Evolutionary conservation across 495 filamentous ascomycete species (phyloP), one percentile per base, ranked within the genome.

Genomic region (Talaromyces trachyspermus): DNA sequence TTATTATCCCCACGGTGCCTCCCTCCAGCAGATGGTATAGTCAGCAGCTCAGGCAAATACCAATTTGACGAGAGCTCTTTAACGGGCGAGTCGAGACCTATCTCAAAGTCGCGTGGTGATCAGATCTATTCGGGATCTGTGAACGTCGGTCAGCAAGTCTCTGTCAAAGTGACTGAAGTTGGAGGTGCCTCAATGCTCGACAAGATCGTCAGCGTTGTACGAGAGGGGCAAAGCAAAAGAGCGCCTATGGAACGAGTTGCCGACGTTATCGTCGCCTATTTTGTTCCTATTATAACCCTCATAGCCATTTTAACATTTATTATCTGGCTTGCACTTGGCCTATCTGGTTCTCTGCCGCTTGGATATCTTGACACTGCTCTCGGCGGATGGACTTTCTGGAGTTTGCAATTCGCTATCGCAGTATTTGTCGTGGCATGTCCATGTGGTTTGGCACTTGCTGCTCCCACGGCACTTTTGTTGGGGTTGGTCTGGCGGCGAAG

Each of bases 341-440:
- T 81, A 23, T 79, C 83, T 1, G 86, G 87, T 6, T 55, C 58
- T 4, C 70, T 95, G 7, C 80, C 88, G 0, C 53, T 48, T 2
- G 74, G 81, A 49, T 95, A 83, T 54, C 72, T 86, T 8, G 82
- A 84, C 39, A 60, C 68, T 26, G 68, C 76, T 4, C 72, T 78
- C 17, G 88, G 87, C 19, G 85, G 87, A 11, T 95, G 89, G 88
- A 73, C 84, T 0, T 83, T 86, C 14, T 97, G 89, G 78, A 85
- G 86, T 15, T 69, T 97, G 29, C 81, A 91, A 44, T 97, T 97
- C 58, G 86, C 91, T 0, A 95, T 96, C 51, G 80, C 92, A 3
- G 91, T 95, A 2, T 96, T 96, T 63, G 88, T 97, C 25, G 83
- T 96, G 27, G 91, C 91, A 5, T 97, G 91, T 61, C 91, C 91